Evolutionary conservation across 441 rosid genomes (phyloP), one percentile per base, ranked within the genome.

Genomic region (Adansonia madagascariensis): DNA sequence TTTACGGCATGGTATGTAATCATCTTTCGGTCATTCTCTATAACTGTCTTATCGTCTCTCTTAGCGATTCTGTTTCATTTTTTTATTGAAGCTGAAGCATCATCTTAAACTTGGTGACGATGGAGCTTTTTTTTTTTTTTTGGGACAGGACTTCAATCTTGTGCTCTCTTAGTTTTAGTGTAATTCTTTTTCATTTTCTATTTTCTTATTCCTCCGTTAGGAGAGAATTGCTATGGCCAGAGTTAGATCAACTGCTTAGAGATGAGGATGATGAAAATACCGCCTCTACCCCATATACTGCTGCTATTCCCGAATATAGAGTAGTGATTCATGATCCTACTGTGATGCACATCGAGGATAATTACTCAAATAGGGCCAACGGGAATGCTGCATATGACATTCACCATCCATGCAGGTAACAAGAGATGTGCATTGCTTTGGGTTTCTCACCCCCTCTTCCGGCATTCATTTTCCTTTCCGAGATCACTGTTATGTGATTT

Each of bases 341-440:
- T 73, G 47, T 64, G 44, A 61, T 84, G 64, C 60, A 84, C 59
- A 60, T 22, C 46, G 85, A 79, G 82, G 85, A 85, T 76, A 80
- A 62, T 70, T 80, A 77, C 80, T 81, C 84, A 18, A 82, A 61
- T 81, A 79, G 75, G 77, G 80, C 91, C 63, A 95, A 95, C 77
- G 97, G 99, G 52, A 85, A 82, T 84, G 73, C 88, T 63, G 69
- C 78, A 77, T 83, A 85, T 81, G 99, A 95, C 73, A 83, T 88
- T 53, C 99, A 93, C 71, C 98, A 92, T 80, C 99, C 99, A 27
- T 85, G 93, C 96, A 88, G 94, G 98, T 95, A 83, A 17, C 12
- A 43, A 1, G n/a, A 71, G 56, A 68, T 46, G 39, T 56, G 50
- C 27, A 50, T 35, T 15, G 46, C 18, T 20, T 17, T 39, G 49